These are phyloP conservation scores for Penicillium olsonii DNA, from an alignment of 2,329 filamentous ascomycete genomes.

Conservation along the genomic window DNA sequence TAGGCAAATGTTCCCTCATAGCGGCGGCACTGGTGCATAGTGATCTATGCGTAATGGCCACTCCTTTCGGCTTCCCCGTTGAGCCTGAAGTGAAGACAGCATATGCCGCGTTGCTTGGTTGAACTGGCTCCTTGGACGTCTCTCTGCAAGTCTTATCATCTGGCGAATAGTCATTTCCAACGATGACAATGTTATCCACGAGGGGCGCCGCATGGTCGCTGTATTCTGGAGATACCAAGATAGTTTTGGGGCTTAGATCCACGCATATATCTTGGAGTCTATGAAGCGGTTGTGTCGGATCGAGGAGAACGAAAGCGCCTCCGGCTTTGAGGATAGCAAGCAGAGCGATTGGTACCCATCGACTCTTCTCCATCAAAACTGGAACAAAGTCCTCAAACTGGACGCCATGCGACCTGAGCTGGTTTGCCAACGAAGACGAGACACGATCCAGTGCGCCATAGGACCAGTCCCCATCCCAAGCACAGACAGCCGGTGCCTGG, in stretches of 20 bases:
- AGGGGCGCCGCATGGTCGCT: not conserved
- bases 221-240: not conserved
- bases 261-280: constrained; percentile 13
- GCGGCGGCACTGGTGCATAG: constrained; percentile 52
- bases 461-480: constrained; percentile 13
- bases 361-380: constrained; percentile 11
- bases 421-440: constrained; percentile 25
- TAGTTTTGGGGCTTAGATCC: not conserved
- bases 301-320: constrained; percentile 13
- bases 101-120: constrained; percentile 36
- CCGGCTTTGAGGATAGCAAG: constrained; percentile 14
- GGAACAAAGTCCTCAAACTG: constrained; percentile 7
- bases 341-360: constrained; percentile 9
- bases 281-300: constrained; percentile 13
- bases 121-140: not conserved
- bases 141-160: not conserved
- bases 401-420: constrained; percentile 28
- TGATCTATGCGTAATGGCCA: constrained; percentile 59
- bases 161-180: not conserved
- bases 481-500: constrained; percentile 6
- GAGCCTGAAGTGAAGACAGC: constrained; percentile 57
- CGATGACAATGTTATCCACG: not conserved
- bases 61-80: constrained; percentile 55
- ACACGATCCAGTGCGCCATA: constrained; percentile 18
- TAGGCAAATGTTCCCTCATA: constrained; percentile 48